phyloP scores from a whole-genome alignment of 2,329 filamentous ascomycete species.

The Colletotrichum paranaense region DNA sequence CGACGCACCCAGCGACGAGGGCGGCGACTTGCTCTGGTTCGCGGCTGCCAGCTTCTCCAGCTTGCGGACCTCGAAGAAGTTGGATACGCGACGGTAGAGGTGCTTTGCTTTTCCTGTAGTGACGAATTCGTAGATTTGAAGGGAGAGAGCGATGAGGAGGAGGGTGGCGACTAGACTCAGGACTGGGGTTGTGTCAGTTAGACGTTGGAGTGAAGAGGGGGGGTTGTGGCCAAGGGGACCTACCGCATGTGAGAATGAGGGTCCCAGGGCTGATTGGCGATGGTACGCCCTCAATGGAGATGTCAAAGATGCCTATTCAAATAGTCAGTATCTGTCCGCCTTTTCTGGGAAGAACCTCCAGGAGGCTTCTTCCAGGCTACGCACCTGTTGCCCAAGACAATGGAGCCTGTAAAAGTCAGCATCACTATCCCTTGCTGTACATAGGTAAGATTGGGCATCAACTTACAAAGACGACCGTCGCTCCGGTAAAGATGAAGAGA shows the following conservation, averaged over 20 bases:
- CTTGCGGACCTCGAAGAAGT: neutral
- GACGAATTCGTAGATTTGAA: slow-evolving; percentile 33
- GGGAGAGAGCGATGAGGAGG: slow-evolving; percentile 29
- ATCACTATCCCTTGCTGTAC: no score
- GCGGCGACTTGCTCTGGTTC: neutral
- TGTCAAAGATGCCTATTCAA: slow-evolving; percentile 27
- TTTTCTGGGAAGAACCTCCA: neutral
- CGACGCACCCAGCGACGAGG: slow-evolving; percentile 18
- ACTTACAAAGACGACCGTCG: slow-evolving; percentile 35
- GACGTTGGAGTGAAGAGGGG: no score
- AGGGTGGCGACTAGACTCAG: slow-evolving; percentile 32
- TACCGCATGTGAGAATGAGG: slow-evolving; percentile 26
- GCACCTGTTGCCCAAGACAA: slow-evolving; percentile 30
- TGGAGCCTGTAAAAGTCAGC: slow-evolving; percentile 2
- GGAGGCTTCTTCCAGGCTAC: neutral
- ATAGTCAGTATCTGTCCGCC: neutral
- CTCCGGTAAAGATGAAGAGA: slow-evolving; percentile 36
- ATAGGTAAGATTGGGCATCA: neutral
- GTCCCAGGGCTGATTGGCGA: slow-evolving; percentile 18
- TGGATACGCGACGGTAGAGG: neutral
- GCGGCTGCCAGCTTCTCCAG: neutral
- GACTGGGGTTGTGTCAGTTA: neutral
- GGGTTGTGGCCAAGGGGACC: neutral
- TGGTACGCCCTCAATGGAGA: slow-evolving; percentile 18
- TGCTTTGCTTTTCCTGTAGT: slow-evolving; percentile 6